Conservation (phyloP, 1,284 basidiomycete species). For the Cystobasidiaceae sp. region DNA sequence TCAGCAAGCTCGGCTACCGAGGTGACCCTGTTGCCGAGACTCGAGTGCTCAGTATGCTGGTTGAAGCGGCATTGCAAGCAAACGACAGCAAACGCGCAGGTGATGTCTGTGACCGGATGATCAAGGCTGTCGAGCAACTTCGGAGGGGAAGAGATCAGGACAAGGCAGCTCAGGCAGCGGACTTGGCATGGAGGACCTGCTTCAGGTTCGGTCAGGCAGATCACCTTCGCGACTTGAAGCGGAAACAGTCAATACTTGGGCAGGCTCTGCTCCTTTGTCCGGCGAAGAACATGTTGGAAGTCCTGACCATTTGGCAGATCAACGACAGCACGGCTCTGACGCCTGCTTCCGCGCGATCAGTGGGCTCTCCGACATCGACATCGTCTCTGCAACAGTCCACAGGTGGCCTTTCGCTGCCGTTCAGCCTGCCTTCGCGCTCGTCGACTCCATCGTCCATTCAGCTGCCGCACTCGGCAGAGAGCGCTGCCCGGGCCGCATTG, state of each 20-base stretch:
- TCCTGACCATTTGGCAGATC: conserved; percentile 66
- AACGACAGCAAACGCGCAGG: conserved; percentile 71
- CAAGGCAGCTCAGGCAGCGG: conserved; percentile 54
- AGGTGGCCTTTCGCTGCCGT: neutral
- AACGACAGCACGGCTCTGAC: conserved; percentile 42
- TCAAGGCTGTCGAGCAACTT: conserved; percentile 57
- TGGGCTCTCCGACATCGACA: neutral
- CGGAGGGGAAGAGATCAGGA: conserved; percentile 45
- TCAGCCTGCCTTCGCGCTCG: conserved; percentile 14
- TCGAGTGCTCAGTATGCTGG: conserved; percentile 78
- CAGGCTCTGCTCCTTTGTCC: conserved; percentile 82
- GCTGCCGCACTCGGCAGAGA: conserved; percentile 17
- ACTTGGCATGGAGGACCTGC: conserved; percentile 79
- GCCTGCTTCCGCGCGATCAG: neutral
- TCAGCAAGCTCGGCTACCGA: conserved; percentile 74
- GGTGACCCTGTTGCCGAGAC: conserved; percentile 66
- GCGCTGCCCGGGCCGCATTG: conserved; percentile 16
- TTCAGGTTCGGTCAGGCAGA: conserved; percentile 75
- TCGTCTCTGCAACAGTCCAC: neutral
- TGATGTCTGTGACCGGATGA: conserved; percentile 66
- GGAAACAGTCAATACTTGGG: conserved; percentile 68
- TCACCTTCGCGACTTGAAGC: conserved; percentile 56
- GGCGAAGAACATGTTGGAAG: conserved; percentile 63
- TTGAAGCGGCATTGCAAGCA: conserved; percentile 69
- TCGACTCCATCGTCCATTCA: conserved; percentile 5